Evolutionary conservation across 805 yeast species (phyloP).

Genomic region (Candida ascalaphidarum): DNA sequence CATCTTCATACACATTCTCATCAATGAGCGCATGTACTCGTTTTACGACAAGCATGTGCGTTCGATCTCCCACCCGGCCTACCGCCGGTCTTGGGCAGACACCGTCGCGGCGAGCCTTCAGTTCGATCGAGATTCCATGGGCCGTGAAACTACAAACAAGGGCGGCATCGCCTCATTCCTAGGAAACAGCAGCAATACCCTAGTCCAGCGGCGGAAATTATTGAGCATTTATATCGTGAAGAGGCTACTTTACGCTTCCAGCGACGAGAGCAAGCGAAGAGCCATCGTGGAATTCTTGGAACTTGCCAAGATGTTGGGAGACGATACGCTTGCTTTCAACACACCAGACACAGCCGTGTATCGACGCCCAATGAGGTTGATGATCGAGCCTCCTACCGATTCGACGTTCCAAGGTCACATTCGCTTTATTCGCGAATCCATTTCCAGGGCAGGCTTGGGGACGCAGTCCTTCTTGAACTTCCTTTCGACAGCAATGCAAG

Average conservation of each 20-base stretch:
- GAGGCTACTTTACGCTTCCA: conserved; percentile 9
- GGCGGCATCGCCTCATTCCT: conserved; percentile 8
- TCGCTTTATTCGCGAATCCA: conserved; percentile 2
- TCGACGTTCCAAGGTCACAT: conserved; percentile 6
- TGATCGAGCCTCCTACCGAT: conserved; percentile 7
- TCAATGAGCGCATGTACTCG: conserved; percentile 16
- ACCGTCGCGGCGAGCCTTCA: conserved; percentile 14
- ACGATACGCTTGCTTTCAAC: conserved; percentile 12
- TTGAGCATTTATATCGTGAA: conserved; percentile 7
- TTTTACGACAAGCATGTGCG: conserved; percentile 10
- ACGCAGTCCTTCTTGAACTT: conserved; percentile 6
- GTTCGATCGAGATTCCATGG: conserved; percentile 7
- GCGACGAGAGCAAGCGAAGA: conserved; percentile 5
- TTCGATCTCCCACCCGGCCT: conserved; percentile 8
- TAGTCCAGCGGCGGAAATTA: conserved; percentile 12
- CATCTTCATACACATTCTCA: conserved; percentile 15
- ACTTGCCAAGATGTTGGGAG: conserved; percentile 8
- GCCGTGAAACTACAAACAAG: conserved; percentile 5
- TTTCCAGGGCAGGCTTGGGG: conserved; percentile 1
- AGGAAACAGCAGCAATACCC: conserved; percentile 4
- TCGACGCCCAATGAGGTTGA: conserved; percentile 9
- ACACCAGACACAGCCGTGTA: conserved; percentile 10
- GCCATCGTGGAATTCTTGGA: conserved; percentile 10
- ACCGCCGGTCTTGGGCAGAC: conserved; percentile 14
- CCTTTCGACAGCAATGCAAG: conserved; percentile 10